Percentiles rank a stretch among this genome's conserved stretches.
Conservation (phyloP, 2,329 filamentous ascomycete species). For the Fusarium abutilonis region DNA sequence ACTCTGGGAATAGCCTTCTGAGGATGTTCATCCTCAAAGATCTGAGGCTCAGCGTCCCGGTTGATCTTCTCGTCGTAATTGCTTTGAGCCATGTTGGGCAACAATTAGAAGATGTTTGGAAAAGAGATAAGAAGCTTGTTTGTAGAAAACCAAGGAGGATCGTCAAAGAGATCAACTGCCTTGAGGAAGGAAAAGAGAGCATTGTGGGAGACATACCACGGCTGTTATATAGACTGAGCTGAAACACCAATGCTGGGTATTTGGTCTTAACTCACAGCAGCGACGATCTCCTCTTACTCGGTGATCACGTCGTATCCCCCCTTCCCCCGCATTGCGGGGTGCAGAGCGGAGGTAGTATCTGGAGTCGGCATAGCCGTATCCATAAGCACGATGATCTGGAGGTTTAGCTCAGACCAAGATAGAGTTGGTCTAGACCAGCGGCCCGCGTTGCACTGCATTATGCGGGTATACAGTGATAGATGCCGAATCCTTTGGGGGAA, state of each 20-base stretch:
- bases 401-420: constrained; percentile 20
- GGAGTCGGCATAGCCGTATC: constrained; percentile 1
- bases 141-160: not conserved
- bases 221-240: constrained; percentile 23
- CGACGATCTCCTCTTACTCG: not conserved
- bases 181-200: constrained; percentile 8
- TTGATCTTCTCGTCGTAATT: constrained; percentile 23
- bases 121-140: not conserved
- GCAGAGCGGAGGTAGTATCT: constrained; percentile 13
- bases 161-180: constrained; percentile 32
- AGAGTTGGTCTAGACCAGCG: constrained; percentile 29
- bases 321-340: constrained; percentile 32
- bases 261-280: not conserved
- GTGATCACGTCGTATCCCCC: constrained; percentile 8
- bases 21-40: constrained; percentile 36
- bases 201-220: not conserved
- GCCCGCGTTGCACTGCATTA: not conserved
- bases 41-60: constrained; percentile 29
- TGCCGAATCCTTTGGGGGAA: constrained; percentile 9
- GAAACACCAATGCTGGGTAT: not conserved
- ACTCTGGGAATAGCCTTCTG: constrained; percentile 32
- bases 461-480: not conserved
- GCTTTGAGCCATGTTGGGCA: constrained; percentile 19
- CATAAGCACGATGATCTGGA: constrained; percentile 13
- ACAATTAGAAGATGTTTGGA: too few species aligned